Evolutionary conservation across 495 filamentous ascomycete genomes (phyloP), one percentile per base, ranked within the genome.

Genomic region (Extremus antarcticus): DNA sequence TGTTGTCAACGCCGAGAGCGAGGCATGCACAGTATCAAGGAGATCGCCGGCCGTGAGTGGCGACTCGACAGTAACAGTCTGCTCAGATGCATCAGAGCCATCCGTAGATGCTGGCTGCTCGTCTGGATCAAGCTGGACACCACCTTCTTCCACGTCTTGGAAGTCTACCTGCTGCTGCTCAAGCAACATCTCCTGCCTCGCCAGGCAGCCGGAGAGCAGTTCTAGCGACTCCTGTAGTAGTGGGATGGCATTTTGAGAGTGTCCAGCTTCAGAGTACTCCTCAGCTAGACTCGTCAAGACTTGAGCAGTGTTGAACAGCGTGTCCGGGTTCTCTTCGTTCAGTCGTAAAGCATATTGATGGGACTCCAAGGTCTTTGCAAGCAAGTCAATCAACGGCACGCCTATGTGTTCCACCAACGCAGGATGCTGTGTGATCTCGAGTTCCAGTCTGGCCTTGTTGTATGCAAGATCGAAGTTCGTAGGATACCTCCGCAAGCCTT

Each of bases 301-400:
- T 68, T 86, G 84, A 10, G 73, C 79, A 10, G 77, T 83, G 62
- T 88, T 88, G 72, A 86, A 87, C 10, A 85, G 68, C 10, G 74
- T 72, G 68, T 87, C 81, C 1, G 81, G 69, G 68, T 83, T 84
- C 22, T 81, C 73, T 57, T 78, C 73, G 25, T 82, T 71, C 48
- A 87, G 65, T 3, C 56, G 61, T 13, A 85, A 65, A 2, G 83
- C 84, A 52, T 73, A 72, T 49, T 76, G 72, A 65, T 85, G 81
- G 0, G 82, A 84, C 32, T 77, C 71, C 39, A 86, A 61, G 3
- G 84, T 76, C 47, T 73, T 70, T 19, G 73, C 66, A 38, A 87
- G 66, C 20, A 83, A 68, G 20, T 79, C 74, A 0, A 71, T 56
- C 22, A 74, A 68, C 9, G 77, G 68, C 13, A 71, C 68, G 15